Percentiles rank a stretch among this genome's conserved stretches.
phyloP scores from a whole-genome alignment of 495 filamentous ascomycete genomes.

The Darksidea phi region DNA sequence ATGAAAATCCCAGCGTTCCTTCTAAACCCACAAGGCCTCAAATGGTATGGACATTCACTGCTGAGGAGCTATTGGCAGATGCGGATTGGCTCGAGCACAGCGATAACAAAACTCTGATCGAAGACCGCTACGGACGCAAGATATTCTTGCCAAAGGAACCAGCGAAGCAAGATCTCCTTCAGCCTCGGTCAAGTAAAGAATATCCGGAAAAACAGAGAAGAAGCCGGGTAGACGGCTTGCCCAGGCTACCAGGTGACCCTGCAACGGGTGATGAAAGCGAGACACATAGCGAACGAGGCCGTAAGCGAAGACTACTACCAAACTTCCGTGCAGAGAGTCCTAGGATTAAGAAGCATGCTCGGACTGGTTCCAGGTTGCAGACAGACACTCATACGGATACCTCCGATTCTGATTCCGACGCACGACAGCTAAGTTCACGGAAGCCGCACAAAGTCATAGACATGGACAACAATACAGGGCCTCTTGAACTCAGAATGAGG shows the following conservation, averaged over 20 bases:
- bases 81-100: conserved; percentile 79
- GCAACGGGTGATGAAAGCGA: conserved; percentile 35
- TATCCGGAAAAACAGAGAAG: conserved; percentile 41
- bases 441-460: conserved; percentile 7
- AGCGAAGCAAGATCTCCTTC: conserved; percentile 18
- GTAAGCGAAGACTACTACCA: conserved; percentile 30
- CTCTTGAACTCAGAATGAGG: conserved; percentile 67
- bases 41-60: conserved; percentile 76
- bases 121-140: conserved; percentile 67
- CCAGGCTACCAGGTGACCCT: conserved; percentile 19
- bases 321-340: conserved; percentile 28
- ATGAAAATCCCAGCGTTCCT: conserved; percentile 9
- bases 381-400: conserved; percentile 10
- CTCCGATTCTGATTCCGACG: conserved; percentile 31
- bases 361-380: conserved; percentile 14
- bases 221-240: conserved; percentile 32
- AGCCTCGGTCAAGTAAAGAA: conserved; percentile 32
- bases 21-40: conserved; percentile 51
- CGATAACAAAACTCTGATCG: conserved; percentile 69
- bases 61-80: conserved; percentile 81
- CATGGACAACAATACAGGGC: conserved; percentile 47
- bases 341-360: conserved; percentile 24
- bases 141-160: conserved; percentile 55
- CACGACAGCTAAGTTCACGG: neutral
- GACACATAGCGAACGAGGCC: conserved; percentile 28